Conservation (phyloP, 2,329 filamentous ascomycete genomes). For the Penicillium sp. region DNA sequence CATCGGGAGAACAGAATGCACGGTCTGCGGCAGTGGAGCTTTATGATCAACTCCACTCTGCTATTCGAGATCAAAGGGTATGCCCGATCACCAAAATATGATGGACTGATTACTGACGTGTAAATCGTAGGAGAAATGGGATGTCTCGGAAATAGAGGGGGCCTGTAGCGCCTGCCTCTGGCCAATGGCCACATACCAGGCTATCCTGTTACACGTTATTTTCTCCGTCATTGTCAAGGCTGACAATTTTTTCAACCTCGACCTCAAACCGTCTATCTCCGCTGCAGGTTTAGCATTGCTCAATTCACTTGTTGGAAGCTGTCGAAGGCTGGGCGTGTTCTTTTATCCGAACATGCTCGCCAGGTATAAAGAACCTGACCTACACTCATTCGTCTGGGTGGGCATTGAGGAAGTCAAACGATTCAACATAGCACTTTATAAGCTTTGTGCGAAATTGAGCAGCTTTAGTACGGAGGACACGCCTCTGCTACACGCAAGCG, state of each 20-base stretch:
- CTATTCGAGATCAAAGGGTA: constrained; percentile 27
- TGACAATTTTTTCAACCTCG: neutral
- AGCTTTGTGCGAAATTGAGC: too few relatives aligned
- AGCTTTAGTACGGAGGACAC: too few relatives aligned
- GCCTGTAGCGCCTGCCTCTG: constrained; percentile 7
- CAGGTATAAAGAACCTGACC: constrained; percentile 18
- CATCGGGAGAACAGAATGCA: constrained; percentile 13
- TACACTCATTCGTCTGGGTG: constrained; percentile 24
- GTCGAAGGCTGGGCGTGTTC: constrained; percentile 25
- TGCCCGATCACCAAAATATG: neutral
- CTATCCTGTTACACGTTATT: constrained; percentile 33
- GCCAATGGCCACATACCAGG: constrained; percentile 35
- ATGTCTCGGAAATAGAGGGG: too few relatives aligned
- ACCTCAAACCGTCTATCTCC: constrained; percentile 2
- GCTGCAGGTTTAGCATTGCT: constrained; percentile 16
- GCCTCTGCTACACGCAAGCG: too few relatives aligned
- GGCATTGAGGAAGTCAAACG: constrained; percentile 32
- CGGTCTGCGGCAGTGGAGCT: constrained; percentile 22
- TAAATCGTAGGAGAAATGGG: too few relatives aligned
- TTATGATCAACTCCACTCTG: constrained; percentile 20
- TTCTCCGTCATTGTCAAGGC: constrained; percentile 22
- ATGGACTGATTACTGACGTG: too few relatives aligned
- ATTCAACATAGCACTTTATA: constrained; percentile 28
- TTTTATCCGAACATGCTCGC: constrained; percentile 29
- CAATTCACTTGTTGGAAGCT: constrained; percentile 22